Evolutionary conservation across 1,139 yeast species (phyloP), one percentile per base, ranked within the genome.

Genomic region (Eremothecium gossypii): DNA sequence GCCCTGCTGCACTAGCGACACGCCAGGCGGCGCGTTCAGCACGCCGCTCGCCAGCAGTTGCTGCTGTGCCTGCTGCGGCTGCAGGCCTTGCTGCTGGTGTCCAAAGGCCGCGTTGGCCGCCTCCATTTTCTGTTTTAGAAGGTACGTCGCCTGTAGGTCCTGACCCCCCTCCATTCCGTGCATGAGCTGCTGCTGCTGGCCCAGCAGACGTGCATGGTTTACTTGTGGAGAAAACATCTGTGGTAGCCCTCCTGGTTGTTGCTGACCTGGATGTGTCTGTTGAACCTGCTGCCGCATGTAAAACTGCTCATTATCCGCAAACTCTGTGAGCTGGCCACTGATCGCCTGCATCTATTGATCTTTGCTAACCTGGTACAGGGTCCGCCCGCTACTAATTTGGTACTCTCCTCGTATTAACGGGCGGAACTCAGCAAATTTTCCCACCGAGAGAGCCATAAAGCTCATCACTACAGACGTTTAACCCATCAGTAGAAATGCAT

Each of bases 181-280:
- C 13, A 50, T 33, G 8, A 45, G 48, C 33, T 52, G 56, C 39
- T 47, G 54, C 46, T 53, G 55, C 44, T 52, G 53, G 9, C 44
- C 45, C 27, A 51, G 33, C 41, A 53, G 38, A 28, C 60, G 45
- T 4, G 52, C 46, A 33, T 50, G 54, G 33, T 48, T 52, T 33
- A 54, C 34, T 33, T 55, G 58, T 30, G 58, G 54, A 4, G 61
- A 55, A 45, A 56, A 57, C 44, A 55, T 45, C 41, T 55, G 58
- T 8, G 55, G 55, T 39, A 54, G 46, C 4, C 47, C 45, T 8
- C 38, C 39, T 11, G 51, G 47, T 33, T 51, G 58, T 13, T 50
- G 57, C 13, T 57, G 57, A 9, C 26, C 28, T 17, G 41, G 39
- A 26, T 40, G 41, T 27, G 38, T 43, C 26, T 47, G 53, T 40